Percentiles rank a stretch among this genome's conserved stretches.
Conservation (phyloP, 2,329 filamentous ascomycete genomes). For the Pestalotiopsis sp. region DNA sequence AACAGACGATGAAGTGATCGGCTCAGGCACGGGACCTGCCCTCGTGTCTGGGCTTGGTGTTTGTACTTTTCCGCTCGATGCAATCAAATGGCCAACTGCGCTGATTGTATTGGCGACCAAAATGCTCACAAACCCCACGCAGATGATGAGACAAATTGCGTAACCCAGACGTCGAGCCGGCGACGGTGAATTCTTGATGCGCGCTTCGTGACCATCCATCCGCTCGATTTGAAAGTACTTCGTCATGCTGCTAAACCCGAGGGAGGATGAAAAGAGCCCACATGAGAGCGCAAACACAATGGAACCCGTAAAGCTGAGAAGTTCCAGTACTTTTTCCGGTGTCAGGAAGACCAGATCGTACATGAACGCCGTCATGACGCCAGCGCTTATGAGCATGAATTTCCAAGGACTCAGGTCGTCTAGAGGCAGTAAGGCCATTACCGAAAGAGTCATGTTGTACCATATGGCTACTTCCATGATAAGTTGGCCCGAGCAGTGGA, state of each 20-base stretch:
- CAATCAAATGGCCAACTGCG: not conserved
- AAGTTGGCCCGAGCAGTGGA: not conserved
- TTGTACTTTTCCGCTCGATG: too few relatives aligned
- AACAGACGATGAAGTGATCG: not conserved
- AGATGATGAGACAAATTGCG: not conserved
- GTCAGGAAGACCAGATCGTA: too few relatives aligned
- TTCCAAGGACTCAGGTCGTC: not conserved
- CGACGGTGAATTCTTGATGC: too few relatives aligned
- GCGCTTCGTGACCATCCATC: too few relatives aligned
- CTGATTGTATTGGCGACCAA: not conserved
- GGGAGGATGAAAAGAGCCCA: too few relatives aligned
- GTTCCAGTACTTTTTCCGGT: too few relatives aligned
- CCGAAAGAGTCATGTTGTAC: not conserved
- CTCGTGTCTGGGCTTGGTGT: not conserved
- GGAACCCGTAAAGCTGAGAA: too few relatives aligned
- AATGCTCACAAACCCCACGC: not conserved
- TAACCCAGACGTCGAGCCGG: not conserved
- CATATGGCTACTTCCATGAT: not conserved
- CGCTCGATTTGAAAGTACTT: too few relatives aligned
- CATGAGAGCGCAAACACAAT: too few relatives aligned
- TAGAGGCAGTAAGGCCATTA: not conserved
- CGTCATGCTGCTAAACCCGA: too few relatives aligned
- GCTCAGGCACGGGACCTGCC: not conserved
- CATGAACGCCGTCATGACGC: not conserved
- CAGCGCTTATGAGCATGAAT: not conserved